Base-by-base conservation (phyloP, 176 grass and related monocot genomes). In the Thalia dealbata region DNA sequence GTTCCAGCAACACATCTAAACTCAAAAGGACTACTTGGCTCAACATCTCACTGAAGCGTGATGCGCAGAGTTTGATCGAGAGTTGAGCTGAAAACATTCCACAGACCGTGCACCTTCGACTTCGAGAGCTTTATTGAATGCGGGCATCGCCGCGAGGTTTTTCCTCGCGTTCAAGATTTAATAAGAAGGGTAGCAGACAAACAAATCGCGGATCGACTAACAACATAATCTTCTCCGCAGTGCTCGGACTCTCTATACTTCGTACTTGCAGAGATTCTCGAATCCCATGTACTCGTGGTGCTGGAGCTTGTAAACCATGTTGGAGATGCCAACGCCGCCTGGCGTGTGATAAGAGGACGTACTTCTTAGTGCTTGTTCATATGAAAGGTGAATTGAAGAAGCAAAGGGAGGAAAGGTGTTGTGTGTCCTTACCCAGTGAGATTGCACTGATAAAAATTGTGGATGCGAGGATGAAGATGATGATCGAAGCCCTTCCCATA, bases 231-330 rank as follows among this genome's bases (percentile, higher is more conserved):
- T 68, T 10, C 8, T 38, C 32, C 32, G 1, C 32, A 1, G 16
- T 35, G 10, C 13, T 23, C 9, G 16, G 21, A 13, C 10, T 44
- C 25, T 21, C 25, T 71, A 71, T 27, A 8, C 48, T 43, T 91
- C 43, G 19, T 99, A 93, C 50, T 78, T 93, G 83, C 95, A 93
- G 69, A 99, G 90, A 77, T 93, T 74, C 55, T 93, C 85, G 32
- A 99, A 99, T 13, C 95, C 95, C 90, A 93, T 93, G 91, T 91
- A 99, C 67, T 99, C 85, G 3, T 99, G 83, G 27, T 18, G 67
- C 21, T 80, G 60, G 30, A 99, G 88, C 79, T 91, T 92, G 0
- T 73, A 21, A 26, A 99, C 59, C 73, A 99, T 99, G 79, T 99
- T 93, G 7, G 87, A 88, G 66, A 99, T 88, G 29, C 95, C 95